Percentiles rank a stretch among this genome's conserved stretches.
These are phyloP conservation scores for Dendrocalamus sinicus DNA, from an alignment of 176 grass and related monocot species.

Conservation along the genomic window DNA sequence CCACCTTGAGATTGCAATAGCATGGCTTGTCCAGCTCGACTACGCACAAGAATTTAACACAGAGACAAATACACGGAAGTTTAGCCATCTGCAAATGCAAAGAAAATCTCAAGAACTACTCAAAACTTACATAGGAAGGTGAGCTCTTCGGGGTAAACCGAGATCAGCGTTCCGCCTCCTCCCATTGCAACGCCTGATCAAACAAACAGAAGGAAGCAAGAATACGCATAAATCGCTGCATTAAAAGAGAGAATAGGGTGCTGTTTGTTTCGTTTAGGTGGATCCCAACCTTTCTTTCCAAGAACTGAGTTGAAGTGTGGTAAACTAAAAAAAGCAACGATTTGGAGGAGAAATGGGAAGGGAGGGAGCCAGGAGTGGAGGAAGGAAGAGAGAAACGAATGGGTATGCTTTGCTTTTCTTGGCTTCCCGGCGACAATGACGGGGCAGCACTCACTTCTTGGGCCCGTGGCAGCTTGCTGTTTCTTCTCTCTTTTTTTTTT, in stretches of 20 bases:
- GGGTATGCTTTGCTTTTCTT: constrained; percentile 58
- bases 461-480: constrained; percentile 40
- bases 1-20: constrained; percentile 95
- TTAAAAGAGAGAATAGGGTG: constrained; percentile 19
- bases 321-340: constrained; percentile 29
- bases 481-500: neutral
- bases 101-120: constrained; percentile 15
- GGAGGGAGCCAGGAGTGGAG: constrained; percentile 28
- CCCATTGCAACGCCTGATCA: constrained; percentile 64
- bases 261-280: neutral
- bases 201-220: constrained; percentile 17
- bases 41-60: constrained; percentile 47
- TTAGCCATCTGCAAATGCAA: constrained; percentile 23
- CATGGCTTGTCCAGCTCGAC: constrained; percentile 95
- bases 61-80: neutral
- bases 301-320: constrained; percentile 41
- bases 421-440: constrained; percentile 61
- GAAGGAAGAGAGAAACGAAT: constrained; percentile 34
- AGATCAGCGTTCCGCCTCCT: constrained; percentile 75
- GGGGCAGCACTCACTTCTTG: constrained; percentile 56
- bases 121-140: constrained; percentile 77
- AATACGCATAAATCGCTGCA: constrained; percentile 28
- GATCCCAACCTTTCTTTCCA: constrained; percentile 24
- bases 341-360: constrained; percentile 52
- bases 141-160: constrained; percentile 89